Percentiles rank a stretch among this genome's conserved stretches.
Conservation (phyloP, 495 filamentous ascomycete species). For the Penicillium antarcticum region DNA sequence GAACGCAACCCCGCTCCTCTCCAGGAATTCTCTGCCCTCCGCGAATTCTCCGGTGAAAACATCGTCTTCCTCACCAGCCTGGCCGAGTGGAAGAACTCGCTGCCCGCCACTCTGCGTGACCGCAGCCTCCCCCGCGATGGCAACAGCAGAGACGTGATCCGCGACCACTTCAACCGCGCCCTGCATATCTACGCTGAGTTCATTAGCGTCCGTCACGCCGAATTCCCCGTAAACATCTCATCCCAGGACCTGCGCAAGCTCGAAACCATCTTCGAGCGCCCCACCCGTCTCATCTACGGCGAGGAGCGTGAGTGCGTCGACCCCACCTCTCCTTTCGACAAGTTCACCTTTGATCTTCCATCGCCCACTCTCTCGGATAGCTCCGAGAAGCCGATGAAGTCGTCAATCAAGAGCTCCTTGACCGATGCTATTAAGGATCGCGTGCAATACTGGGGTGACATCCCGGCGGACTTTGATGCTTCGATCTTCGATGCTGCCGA, state of each 20-base stretch:
- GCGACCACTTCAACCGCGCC: constrained; percentile 48
- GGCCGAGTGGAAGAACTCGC: constrained; percentile 48
- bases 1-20: constrained; percentile 52
- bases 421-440: constrained; percentile 19
- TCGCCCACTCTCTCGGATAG: constrained; percentile 19
- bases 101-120: constrained; percentile 20
- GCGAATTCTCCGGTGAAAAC: constrained; percentile 67
- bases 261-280: constrained; percentile 47
- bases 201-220: constrained; percentile 51
- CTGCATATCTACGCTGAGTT: constrained; percentile 57
- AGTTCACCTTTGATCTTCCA: constrained; percentile 13
- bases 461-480: constrained; percentile 50
- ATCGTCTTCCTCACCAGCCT: constrained; percentile 61
- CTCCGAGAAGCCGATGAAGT: constrained; percentile 18
- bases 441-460: constrained; percentile 33
- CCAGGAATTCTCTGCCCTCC: constrained; percentile 56
- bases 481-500: constrained; percentile 58
- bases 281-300: constrained; percentile 32
- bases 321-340: constrained; percentile 31
- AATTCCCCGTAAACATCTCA: constrained; percentile 64
- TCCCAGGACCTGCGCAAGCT: constrained; percentile 43
- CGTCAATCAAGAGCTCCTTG: constrained; percentile 1
- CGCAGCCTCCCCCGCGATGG: constrained; percentile 9
- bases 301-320: constrained; percentile 24
- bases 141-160: constrained; percentile 25